Evolutionary conservation across 495 filamentous ascomycete genomes (phyloP), one percentile per base, ranked within the genome.

Genomic region (Xylaria flabelliformis): DNA sequence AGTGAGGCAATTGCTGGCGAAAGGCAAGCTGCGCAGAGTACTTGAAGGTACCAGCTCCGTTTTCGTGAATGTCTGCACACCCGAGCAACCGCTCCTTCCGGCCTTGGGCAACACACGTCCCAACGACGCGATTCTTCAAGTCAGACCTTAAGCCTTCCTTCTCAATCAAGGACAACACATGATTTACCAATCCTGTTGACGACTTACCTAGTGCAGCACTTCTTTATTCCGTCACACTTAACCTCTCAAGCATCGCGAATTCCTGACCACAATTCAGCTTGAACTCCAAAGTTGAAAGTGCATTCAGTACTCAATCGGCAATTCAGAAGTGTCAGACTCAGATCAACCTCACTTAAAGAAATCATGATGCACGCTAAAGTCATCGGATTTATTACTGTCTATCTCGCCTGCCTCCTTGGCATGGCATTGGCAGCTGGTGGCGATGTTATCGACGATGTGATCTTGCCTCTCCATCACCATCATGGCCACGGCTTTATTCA

Each of bases 291-390:
- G 36, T 39, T 39, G 36, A 39, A 39, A 39, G 21, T 17, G 17
- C 46, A 50, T 13, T 13, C 8, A 21, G 26, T 15, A 48, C 17
- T 50, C 17, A 29, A 34, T 15, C 36, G 19, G n/a, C 39, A 32
- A 48, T 29, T 1, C 15, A 65, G 17, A 13, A 50, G n/a, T 19
- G 12, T 24, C 24, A 48, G 29, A 48, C 13, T n/a, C 44, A 65
- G 10, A 26, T 21, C 24, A 26, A 44, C 59, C 29, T 51, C 46
- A 19, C n/a, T 8, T 44, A 24, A 4, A 36, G 21, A 24, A 39
- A 26, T 29, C 56, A 24, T 48, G 36, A 71, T 71, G 69, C 69
- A 51, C 5, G 9, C 39, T 17, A 64, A 53, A 13, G n/a, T 9
- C 29, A 15, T 32, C 17, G 36, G n/a, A 53, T n/a, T 21, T 19